phyloP scores from a whole-genome alignment of 2,329 filamentous ascomycete genomes.

The Colletotrichum tanaceti region DNA sequence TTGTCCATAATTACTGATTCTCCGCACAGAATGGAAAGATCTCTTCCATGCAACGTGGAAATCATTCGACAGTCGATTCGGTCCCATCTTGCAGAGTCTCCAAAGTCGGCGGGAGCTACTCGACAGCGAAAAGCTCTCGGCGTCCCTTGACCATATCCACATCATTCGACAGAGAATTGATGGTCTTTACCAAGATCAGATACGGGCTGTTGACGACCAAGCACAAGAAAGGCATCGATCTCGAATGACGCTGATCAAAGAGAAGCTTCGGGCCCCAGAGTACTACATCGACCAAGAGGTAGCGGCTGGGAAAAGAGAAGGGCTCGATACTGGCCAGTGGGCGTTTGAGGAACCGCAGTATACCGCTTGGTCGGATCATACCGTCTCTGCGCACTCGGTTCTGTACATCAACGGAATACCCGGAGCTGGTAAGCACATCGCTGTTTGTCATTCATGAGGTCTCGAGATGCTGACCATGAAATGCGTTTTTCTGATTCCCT shows the following conservation, averaged over 20 bases:
- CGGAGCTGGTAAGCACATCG: no score
- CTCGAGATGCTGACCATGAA: no score
- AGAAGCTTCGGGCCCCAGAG: neutral
- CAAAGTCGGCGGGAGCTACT: neutral
- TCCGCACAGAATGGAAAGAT: neutral
- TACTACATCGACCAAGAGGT: no score
- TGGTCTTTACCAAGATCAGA: neutral
- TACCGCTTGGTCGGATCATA: no score
- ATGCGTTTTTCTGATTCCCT: no score
- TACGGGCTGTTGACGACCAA: neutral
- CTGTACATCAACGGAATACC: no score
- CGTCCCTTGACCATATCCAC: slow-evolving; percentile 3
- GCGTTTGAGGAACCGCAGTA: no score
- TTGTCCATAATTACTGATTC: no score
- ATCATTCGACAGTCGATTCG: slow-evolving; percentile 3
- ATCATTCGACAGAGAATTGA: neutral
- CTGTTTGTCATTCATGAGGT: no score
- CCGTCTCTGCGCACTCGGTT: no score
- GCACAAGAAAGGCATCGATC: neutral
- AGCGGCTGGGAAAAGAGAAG: no score
- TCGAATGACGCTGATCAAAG: neutral
- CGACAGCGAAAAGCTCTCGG: neutral
- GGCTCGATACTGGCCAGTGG: no score
- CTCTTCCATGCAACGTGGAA: slow-evolving; percentile 5
- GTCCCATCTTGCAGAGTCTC: slow-evolving; percentile 1